A percentile compares a stretch with the other conserved stretches of the same genome.
phyloP scores from a whole-genome alignment of 2,329 filamentous ascomycete species.

The Hortaea werneckii region DNA sequence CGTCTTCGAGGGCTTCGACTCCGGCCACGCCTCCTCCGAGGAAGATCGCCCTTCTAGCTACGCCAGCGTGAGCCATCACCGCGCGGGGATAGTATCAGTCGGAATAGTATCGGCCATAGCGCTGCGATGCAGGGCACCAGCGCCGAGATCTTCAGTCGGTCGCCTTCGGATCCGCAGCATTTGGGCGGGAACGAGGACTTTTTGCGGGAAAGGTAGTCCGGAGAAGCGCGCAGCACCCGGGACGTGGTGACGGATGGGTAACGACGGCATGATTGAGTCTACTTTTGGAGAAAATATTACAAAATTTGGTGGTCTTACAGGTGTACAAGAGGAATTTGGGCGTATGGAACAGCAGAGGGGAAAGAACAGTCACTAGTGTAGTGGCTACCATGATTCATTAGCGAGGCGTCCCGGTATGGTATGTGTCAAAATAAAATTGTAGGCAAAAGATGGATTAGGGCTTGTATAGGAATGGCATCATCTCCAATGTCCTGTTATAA shows the following conservation, averaged over 20 bases:
- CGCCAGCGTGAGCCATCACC: conserved; percentile 11
- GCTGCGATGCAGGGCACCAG: conserved; percentile 14
- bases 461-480: too few relatives aligned
- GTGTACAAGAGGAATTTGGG: too few relatives aligned
- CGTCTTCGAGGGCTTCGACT: conserved; percentile 20
- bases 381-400: neutral
- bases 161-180: neutral
- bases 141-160: conserved; percentile 5
- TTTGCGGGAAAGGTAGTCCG: neutral
- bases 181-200: neutral
- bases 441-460: too few relatives aligned
- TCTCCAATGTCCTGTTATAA: too few relatives aligned
- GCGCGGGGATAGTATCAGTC: conserved; percentile 22
- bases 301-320: too few relatives aligned
- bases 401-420: neutral
- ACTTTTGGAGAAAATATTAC: too few relatives aligned
- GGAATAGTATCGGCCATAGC: conserved; percentile 20
- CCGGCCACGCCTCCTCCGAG: conserved; percentile 2
- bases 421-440: too few relatives aligned
- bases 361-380: too few relatives aligned
- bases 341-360: too few relatives aligned
- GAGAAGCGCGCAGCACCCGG: neutral
- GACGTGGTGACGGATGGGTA: neutral
- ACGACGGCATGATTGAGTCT: neutral
- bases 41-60: conserved; percentile 8